phyloP scores from a whole-genome alignment of 345 rosid species.

The Limnanthes douglasii region DNA sequence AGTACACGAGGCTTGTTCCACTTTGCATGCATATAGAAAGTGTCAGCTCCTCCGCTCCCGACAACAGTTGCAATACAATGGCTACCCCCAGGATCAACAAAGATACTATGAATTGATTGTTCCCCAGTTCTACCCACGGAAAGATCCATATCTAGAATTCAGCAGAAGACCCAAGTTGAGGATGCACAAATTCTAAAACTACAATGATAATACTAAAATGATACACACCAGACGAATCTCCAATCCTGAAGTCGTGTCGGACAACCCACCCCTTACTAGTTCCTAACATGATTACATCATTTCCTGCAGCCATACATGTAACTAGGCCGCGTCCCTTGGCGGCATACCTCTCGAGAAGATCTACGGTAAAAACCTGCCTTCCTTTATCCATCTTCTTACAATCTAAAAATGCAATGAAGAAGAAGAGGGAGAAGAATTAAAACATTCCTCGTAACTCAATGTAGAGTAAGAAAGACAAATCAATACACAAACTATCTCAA shows the following conservation, averaged over 20 bases:
- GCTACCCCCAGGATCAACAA: constrained; percentile 96
- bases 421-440: no score
- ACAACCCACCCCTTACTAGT: constrained; percentile 96
- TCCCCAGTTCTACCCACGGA: constrained; percentile 80
- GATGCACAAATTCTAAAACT: not conserved
- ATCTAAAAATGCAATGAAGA: no score
- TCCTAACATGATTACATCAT: constrained; percentile 80
- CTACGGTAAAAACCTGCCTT: constrained; percentile 75
- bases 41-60: constrained; percentile 81
- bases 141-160: constrained; percentile 58
- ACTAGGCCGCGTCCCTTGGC: constrained; percentile 80
- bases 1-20: constrained; percentile 88
- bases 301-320: constrained; percentile 96
- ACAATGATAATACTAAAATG: not conserved
- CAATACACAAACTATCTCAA: no score
- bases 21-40: constrained; percentile 82
- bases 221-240: constrained; percentile 48
- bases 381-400: constrained; percentile 84
- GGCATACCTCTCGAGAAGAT: constrained; percentile 79
- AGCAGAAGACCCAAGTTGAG: not conserved
- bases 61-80: constrained; percentile 77
- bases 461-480: no score
- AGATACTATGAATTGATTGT: constrained; percentile 78
- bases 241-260: constrained; percentile 78
- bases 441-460: no score